These are phyloP conservation scores for Suillus subalutaceus DNA, from an alignment of 768 basidiomycete species.

Conservation along the genomic window DNA sequence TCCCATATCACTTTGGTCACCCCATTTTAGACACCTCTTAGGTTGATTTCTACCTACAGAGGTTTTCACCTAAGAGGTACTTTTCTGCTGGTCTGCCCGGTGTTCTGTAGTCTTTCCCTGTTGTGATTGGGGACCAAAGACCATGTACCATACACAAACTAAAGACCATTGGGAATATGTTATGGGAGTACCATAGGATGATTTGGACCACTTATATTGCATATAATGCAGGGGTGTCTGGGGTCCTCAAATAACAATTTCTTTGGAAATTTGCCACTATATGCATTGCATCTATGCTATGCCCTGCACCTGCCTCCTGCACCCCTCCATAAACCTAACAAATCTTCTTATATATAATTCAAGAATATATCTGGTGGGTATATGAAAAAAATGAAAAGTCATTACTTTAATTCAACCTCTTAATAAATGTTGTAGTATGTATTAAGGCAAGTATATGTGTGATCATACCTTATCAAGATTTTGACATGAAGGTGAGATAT, in stretches of 20 bases:
- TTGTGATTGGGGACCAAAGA: background rate
- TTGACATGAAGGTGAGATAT: no score
- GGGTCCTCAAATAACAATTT: background rate
- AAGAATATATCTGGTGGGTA: background rate
- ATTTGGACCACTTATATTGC: background rate
- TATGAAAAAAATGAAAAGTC: no score
- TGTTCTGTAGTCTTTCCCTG: conserved; percentile 4
- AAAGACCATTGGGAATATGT: background rate
- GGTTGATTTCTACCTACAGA: background rate
- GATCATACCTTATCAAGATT: no score
- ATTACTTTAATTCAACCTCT: no score
- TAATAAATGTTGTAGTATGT: no score
- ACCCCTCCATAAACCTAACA: background rate
- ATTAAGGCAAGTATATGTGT: no score
- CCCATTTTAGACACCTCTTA: conserved; percentile 1
- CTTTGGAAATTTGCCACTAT: background rate
- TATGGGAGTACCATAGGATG: background rate
- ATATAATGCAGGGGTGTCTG: background rate
- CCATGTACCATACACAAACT: background rate
- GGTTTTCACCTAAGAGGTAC: conserved; percentile 6
- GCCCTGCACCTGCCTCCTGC: background rate
- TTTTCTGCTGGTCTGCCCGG: background rate
- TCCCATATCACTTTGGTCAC: background rate
- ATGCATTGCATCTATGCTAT: background rate
- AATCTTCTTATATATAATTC: background rate